phyloP scores from a whole-genome alignment of 345 rosid species.

The Syzygium aromaticum region DNA sequence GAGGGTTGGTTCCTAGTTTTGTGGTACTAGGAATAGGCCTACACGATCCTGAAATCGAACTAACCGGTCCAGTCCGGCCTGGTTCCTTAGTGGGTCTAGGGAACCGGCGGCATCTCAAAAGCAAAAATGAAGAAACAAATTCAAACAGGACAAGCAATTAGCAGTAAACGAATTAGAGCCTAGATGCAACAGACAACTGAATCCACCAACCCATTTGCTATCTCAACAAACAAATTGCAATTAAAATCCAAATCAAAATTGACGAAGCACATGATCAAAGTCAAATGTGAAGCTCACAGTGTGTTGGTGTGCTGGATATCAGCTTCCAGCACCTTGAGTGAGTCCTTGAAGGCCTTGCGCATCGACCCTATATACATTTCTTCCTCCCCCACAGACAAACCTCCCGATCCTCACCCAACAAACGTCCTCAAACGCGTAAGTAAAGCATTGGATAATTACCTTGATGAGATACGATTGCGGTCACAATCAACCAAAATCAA shows the following conservation, averaged over 20 bases:
- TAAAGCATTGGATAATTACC: background rate
- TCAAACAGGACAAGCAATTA: background rate
- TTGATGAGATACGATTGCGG: background rate
- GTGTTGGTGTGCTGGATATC: constrained; percentile 64
- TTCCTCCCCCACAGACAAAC: background rate
- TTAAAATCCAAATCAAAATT: too few relatives aligned
- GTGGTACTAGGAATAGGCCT: too few relatives aligned
- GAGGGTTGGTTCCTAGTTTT: too few relatives aligned
- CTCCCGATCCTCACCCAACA: background rate
- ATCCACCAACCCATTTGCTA: too few relatives aligned
- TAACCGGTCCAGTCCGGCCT: too few relatives aligned
- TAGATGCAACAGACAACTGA: too few relatives aligned
- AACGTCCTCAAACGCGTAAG: background rate
- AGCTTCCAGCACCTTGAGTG: constrained; percentile 51
- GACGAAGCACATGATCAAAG: background rate
- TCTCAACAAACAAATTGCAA: too few relatives aligned
- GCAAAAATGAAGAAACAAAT: too few relatives aligned
- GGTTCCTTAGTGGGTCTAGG: too few relatives aligned
- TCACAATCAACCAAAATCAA: background rate
- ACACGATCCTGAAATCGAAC: too few relatives aligned
- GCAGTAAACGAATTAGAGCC: too few relatives aligned
- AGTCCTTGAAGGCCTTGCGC: constrained; percentile 45
- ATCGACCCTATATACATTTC: constrained; percentile 37
- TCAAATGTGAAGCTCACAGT: constrained; percentile 21
- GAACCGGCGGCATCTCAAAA: too few relatives aligned